A percentile compares a stretch with the other conserved stretches of the same genome.
Evolutionary conservation across 768 basidiomycete genomes (phyloP).

Genomic region (Tulasnella calospora): DNA sequence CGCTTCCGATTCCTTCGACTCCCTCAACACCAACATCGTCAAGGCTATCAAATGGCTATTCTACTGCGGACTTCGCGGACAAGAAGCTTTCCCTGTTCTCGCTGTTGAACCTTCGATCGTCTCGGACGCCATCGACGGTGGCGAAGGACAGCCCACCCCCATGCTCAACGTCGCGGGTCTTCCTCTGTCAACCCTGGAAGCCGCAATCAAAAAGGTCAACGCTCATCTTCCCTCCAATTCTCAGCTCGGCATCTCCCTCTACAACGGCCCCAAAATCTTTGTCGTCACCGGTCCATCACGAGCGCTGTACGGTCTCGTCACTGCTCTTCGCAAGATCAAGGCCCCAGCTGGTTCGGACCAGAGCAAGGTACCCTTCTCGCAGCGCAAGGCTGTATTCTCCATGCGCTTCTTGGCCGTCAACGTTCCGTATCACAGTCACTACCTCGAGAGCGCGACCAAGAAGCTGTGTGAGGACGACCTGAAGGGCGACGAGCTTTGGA

Average conservation of each 20-base stretch:
- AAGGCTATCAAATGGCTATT: conserved; percentile 92
- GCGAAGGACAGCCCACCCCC: conserved; percentile 87
- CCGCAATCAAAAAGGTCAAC: conserved; percentile 83
- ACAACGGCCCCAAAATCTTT: conserved; percentile 86
- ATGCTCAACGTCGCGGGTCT: conserved; percentile 92
- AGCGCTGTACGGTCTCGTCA: conserved; percentile 91
- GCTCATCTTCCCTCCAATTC: conserved; percentile 73
- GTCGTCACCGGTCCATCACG: conserved; percentile 90
- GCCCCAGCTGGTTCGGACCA: conserved; percentile 86
- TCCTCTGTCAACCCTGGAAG: conserved; percentile 64
- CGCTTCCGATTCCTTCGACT: conserved; percentile 68
- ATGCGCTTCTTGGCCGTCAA: conserved; percentile 92
- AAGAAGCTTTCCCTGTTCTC: conserved; percentile 89
- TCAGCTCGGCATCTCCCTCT: conserved; percentile 76
- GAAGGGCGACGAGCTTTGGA: conserved; percentile 29
- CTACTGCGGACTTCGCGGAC: conserved; percentile 87
- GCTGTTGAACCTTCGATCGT: conserved; percentile 84
- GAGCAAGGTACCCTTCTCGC: conserved; percentile 88
- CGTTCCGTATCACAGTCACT: conserved; percentile 92
- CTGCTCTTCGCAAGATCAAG: conserved; percentile 80
- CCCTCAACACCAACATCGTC: conserved; percentile 65
- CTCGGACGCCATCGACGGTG: conserved; percentile 81
- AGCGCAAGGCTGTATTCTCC: conserved; percentile 89
- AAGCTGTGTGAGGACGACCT: conserved; percentile 50
- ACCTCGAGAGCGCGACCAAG: conserved; percentile 68